Base-by-base conservation (phyloP, 2,329 filamentous ascomycete species). In the Alternaria dauci region DNA sequence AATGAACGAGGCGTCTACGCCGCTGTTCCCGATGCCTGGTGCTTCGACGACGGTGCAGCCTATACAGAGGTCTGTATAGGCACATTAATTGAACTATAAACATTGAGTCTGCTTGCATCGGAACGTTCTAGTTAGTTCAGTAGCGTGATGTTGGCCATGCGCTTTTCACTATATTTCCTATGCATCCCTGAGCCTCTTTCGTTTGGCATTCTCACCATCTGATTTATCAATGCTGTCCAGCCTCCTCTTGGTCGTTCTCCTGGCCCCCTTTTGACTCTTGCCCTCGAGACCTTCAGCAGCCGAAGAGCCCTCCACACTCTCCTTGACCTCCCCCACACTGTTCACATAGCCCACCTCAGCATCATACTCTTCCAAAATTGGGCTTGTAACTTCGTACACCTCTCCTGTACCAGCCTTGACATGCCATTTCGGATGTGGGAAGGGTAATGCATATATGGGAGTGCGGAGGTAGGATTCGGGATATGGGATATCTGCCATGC, bases 1-100 rank as follows among this genome's bases (percentile, higher is more conserved):
- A 36, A 75, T 81, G 75, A 74, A 76, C 16, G 78, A 78, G 41
- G 65, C 65, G 7, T 67, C 67, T 41, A 67, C 72, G 20, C 70
- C 70, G 14, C 56, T 78, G 2, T 75, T 77, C 39, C 70, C 71
- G 32, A 25, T 38, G 32, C 30, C 32, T 36, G 46, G 32, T 7
- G 7, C 48, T 16, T 42, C 46, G 12, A 32, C 34, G 4, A 42
- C 39, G 8, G 58, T 28, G 26, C 52, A 55, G 25, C 65, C 61
- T 16, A 60, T 72, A 46, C 55, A 68, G 16, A 59, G 66, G 30
- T 51, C 57, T 28, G 53, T 60, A n/a, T 70, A 53, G 41, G 20
- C 25, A 7, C 9, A 26, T 36, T 8, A 4, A 36, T 36, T 42
- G 20, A 25, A 16, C 32, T 50, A 50, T 36, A 5, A 25, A 36